These are phyloP conservation scores for Fusarium chlamydosporum DNA, from an alignment of 2,329 filamentous ascomycete genomes.

Conservation along the genomic window DNA sequence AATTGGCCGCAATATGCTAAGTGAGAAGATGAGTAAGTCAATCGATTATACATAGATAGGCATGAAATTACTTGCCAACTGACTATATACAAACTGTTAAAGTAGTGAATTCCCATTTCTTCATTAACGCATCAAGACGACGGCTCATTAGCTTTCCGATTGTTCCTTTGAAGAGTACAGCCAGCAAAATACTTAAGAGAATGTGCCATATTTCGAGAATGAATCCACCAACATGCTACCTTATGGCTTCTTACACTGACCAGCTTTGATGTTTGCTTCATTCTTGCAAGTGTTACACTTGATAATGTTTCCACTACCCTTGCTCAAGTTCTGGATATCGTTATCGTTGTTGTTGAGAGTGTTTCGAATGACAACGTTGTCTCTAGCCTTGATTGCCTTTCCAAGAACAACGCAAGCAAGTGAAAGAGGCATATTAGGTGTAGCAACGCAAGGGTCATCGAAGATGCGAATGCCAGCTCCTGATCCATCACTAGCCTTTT, in stretches of 20 bases:
- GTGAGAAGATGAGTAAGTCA: background rate
- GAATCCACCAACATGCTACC: too few species aligned
- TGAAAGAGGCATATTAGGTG: background rate
- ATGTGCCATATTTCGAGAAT: too few species aligned
- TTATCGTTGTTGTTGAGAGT: slow-evolving; percentile 50
- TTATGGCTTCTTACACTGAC: slow-evolving; percentile 24
- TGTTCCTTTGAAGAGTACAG: background rate
- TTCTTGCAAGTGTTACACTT: slow-evolving; percentile 47
- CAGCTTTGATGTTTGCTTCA: slow-evolving; percentile 16
- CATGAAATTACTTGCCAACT: background rate
- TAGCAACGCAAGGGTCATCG: slow-evolving; percentile 44
- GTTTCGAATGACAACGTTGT: slow-evolving; percentile 52
- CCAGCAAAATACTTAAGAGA: too few species aligned
- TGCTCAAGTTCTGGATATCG: slow-evolving; percentile 43
- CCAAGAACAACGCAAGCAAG: slow-evolving; percentile 36
- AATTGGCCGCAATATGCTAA: background rate
- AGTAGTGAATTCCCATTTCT: background rate
- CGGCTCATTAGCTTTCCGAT: background rate
- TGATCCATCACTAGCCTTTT: slow-evolving; percentile 34
- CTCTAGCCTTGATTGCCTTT: slow-evolving; percentile 37
- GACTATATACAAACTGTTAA: background rate
- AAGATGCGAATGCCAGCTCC: slow-evolving; percentile 46
- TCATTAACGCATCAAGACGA: background rate
- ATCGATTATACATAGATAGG: background rate
- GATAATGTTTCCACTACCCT: slow-evolving; percentile 44